Evolutionary conservation across 139 green algal genomes (phyloP).

Genomic region (Desmodesmus armatus): DNA sequence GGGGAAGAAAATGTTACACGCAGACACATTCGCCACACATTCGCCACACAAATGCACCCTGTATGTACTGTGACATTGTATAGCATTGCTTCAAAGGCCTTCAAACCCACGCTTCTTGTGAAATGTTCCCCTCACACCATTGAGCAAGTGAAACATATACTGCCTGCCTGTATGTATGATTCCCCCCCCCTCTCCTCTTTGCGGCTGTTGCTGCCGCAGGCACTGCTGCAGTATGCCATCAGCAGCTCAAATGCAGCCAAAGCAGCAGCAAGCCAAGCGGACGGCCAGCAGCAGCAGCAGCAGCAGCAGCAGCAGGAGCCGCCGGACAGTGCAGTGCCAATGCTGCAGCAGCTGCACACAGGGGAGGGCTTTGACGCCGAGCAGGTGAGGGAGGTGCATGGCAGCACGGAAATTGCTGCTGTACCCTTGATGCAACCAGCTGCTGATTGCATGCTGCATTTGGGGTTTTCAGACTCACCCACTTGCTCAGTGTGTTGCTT

Average conservation of each 20-base stretch:
- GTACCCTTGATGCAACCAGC: conserved; percentile 17
- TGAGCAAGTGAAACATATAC: too few species aligned
- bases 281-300: conserved; percentile 4
- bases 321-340: not conserved
- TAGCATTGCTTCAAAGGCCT: too few species aligned
- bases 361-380: conserved; percentile 64
- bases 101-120: too few species aligned
- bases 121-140: too few species aligned
- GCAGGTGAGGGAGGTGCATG: conserved; percentile 52
- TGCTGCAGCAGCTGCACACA: conserved; percentile 58
- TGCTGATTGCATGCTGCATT: too few species aligned
- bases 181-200: too few species aligned
- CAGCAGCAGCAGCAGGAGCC: not conserved
- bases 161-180: not conserved
- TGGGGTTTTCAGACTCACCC: too few species aligned
- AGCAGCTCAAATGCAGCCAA: not conserved
- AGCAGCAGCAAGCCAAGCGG: not conserved
- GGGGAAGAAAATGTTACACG: too few species aligned
- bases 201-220: not conserved
- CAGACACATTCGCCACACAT: too few species aligned
- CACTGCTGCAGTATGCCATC: conserved; percentile 44
- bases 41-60: too few species aligned
- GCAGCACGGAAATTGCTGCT: not conserved
- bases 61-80: too few species aligned
- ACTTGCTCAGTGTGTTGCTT: too few species aligned